Evolutionary conservation across 1,284 basidiomycete species (phyloP).

Genomic region (Boletus semigastroideus): DNA sequence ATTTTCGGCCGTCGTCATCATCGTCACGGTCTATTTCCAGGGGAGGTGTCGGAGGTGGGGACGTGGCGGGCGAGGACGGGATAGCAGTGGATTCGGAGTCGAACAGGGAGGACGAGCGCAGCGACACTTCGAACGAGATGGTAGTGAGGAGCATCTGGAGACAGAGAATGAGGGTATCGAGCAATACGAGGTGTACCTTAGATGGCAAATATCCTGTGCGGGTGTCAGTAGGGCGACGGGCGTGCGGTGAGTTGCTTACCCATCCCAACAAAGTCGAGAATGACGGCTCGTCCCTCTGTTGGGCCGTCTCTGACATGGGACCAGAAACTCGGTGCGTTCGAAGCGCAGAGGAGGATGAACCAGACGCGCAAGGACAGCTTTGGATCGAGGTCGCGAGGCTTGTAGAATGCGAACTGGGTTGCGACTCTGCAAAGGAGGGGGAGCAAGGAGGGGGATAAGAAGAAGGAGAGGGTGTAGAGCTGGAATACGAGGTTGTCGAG

Average conservation of each 20-base stretch:
- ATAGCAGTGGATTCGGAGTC: slow-evolving; percentile 26
- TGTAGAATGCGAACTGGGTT: slow-evolving; percentile 63
- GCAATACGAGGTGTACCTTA: slow-evolving; percentile 56
- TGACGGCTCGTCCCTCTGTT: slow-evolving; percentile 52
- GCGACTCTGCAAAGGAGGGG: slow-evolving; percentile 51
- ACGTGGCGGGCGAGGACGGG: slow-evolving; percentile 24
- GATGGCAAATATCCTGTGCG: slow-evolving; percentile 58
- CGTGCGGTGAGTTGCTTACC: slow-evolving; percentile 43
- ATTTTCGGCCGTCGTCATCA: slow-evolving; percentile 22
- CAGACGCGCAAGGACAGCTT: slow-evolving; percentile 63
- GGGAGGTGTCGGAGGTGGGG: slow-evolving; percentile 20
- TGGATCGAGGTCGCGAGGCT: slow-evolving; percentile 62
- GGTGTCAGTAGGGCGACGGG: slow-evolving; percentile 11
- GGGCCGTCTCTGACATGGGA: slow-evolving; percentile 52
- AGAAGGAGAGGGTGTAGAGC: slow-evolving; percentile 70
- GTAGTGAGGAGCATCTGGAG: slow-evolving; percentile 63
- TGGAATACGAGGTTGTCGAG: slow-evolving; percentile 70
- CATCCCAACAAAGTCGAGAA: slow-evolving; percentile 77
- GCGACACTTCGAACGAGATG: slow-evolving; percentile 63
- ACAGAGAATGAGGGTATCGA: slow-evolving; percentile 65
- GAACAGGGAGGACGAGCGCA: slow-evolving; percentile 34
- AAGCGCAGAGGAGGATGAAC: slow-evolving; percentile 53
- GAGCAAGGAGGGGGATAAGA: slow-evolving; percentile 66
- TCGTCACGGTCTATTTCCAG: slow-evolving; percentile 25
- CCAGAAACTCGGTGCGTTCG: slow-evolving; percentile 62